Base-by-base conservation (phyloP, 768 basidiomycete species). In the Podaxis sp. region DNA sequence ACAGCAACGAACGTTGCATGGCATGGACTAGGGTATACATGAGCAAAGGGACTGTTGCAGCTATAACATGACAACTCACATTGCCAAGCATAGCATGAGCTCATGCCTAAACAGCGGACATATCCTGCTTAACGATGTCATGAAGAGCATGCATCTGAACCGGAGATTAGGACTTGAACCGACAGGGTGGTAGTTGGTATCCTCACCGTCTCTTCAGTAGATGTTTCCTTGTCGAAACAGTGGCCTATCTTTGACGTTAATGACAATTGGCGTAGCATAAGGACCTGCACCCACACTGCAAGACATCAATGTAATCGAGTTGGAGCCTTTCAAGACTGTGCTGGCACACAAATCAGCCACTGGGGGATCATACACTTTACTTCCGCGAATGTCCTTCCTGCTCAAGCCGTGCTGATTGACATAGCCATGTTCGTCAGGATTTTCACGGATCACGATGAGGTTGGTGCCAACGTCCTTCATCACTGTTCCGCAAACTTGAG, bases 301-400 rank as follows among this genome's bases (percentile, higher is more conserved):
- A 72, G 1, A 91, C 72, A 66, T 92, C 91, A 66, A 93, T 78
- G 63, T 91, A 90, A 55, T 92, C 90, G 27, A 90, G 70, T 50
- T 90, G 86, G 1, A 93, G 77, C 16, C 90, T 79, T 67, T 87
- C 72, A 61, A 92, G 70, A 48, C 83, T 84, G 14, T 74, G 84
- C 85, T 91, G 42, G 55, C 50, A 40, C n/a, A 32, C 37, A 71
- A 68, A 69, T 66, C 2, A 65, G 52, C n/a, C 28, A 21, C 14
- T 21, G 18, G 11, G 4, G 28, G 0, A 47, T 23, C 32, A 18
- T 18, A 40, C 55, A 5, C 53, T n/a, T 6, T 23, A 27, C 16
- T n/a, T 10, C 5, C n/a, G n/a, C n/a, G n/a, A n/a, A n/a, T n/a
- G n/a, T n/a, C 74, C 67, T 75, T 76, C 50, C 73, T 70, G 64